A percentile compares a stretch with the other conserved stretches of the same genome.
Evolutionary conservation across 1,284 basidiomycete genomes (phyloP).

Genomic region (Pascua sp.): DNA sequence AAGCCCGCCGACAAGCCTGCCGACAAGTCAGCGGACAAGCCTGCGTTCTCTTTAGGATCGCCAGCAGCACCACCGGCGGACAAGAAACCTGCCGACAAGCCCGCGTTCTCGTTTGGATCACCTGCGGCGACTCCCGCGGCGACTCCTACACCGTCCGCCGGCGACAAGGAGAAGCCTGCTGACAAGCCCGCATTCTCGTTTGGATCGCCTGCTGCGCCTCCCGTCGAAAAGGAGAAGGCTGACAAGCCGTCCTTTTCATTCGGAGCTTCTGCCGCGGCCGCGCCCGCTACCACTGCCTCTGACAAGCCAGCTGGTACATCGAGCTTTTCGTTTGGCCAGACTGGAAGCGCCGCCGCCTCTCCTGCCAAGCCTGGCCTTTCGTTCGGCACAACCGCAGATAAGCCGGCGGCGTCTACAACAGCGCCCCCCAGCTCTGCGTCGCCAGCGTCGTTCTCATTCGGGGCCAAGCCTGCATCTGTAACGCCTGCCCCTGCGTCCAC

Average conservation of each 20-base stretch:
- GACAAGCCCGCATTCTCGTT: constrained; percentile 5
- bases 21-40: background rate
- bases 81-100: constrained; percentile 1
- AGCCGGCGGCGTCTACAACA: background rate
- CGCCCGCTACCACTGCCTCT: background rate
- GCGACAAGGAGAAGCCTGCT: background rate
- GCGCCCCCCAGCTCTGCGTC: constrained; percentile 1
- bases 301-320: background rate
- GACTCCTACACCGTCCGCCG: background rate
- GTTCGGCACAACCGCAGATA: too few species aligned
- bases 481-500: background rate
- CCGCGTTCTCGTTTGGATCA: constrained; percentile 6
- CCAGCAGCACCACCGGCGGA: background rate
- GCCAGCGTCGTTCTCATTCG: constrained; percentile 9
- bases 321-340: constrained; percentile 3
- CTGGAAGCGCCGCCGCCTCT: too few species aligned
- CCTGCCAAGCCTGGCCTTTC: too few species aligned
- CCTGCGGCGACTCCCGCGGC: background rate
- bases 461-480: background rate
- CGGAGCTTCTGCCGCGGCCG: background rate
- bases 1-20: background rate
- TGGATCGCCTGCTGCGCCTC: constrained; percentile 1
- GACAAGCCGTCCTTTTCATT: background rate
- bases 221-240: background rate
- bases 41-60: background rate